Percentiles rank a stretch among this genome's conserved stretches.
phyloP scores from a whole-genome alignment of 768 basidiomycete genomes.

The Mycena rosella region DNA sequence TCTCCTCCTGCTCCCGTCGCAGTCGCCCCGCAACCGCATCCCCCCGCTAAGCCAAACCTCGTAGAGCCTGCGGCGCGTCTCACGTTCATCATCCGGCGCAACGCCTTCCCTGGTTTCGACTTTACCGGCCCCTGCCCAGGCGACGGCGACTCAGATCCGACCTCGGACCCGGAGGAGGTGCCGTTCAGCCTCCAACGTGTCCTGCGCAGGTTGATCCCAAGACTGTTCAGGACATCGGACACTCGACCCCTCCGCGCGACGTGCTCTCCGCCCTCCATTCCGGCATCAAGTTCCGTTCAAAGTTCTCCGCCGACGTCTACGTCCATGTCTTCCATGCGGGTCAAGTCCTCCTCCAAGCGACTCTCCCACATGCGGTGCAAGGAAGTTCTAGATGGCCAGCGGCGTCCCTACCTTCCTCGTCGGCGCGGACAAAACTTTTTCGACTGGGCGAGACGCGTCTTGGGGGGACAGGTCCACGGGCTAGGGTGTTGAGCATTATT shows the following conservation, averaged over 20 bases:
- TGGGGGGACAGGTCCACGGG: neutral
- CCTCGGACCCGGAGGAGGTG: neutral
- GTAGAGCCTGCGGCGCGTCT: no score
- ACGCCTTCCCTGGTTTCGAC: no score
- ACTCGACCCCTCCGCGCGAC: neutral
- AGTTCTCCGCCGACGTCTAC: no score
- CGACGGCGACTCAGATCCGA: no score
- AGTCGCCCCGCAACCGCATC: no score
- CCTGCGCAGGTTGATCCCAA: neutral
- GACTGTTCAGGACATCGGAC: neutral
- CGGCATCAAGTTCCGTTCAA: no score
- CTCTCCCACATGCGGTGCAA: neutral
- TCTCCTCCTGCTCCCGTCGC: no score
- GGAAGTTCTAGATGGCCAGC: neutral
- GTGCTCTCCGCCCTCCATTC: neutral
- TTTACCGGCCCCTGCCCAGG: no score
- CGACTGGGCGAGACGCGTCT: neutral
- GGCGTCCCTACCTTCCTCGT: neutral
- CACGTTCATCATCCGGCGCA: no score
- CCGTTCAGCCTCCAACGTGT: neutral
- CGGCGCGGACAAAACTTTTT: neutral
- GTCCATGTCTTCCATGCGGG: no score
- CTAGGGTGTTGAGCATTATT: no score
- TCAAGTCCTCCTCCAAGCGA: neutral
- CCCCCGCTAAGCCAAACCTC: no score